Base-by-base conservation (phyloP, 805 yeast genomes). In the Metschnikowia santaceciliae region DNA sequence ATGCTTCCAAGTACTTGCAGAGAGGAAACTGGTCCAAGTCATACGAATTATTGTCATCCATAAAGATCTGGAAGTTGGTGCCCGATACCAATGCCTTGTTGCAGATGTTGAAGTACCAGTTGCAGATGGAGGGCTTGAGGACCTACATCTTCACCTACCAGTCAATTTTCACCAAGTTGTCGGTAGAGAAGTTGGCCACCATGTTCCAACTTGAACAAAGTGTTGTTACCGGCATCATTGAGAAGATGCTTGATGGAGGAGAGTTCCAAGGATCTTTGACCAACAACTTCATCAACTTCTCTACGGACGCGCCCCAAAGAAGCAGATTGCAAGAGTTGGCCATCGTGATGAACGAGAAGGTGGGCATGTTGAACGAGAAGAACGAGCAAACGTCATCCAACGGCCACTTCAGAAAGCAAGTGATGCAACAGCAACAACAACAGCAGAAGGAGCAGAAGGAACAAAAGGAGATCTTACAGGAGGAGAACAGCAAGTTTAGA, bases 111-210 rank as follows among this genome's bases (percentile, higher is more conserved):
- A 79, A 79, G 59, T 79, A 78, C 57, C 88, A 88, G 72, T 79
- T 95, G 61, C 96, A 94, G 76, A 75, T 83, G 49, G 96, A 90
- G 71, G 96, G 97, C 44, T 79, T 94, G 65, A 83, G 96, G 72
- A 89, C 97, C n/a, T 94, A 88, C 69, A 76, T 94, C 57, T 88
- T 90, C 77, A 84, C 88, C 56, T 90, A 86, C 75, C 88, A 88
- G 65, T 70, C 83, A 33, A 84, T 83, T 61, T 90, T 85, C 73
- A 75, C 84, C 54, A 86, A 87, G 56, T 78, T 92, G 50, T 84
- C 96, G 3, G 69, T 90, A 46, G 68, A 75, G 15, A 82, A 82
- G 59, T 75, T 94, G 61, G 74, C 90, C 20, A 65, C 74, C 46
- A 76, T 82, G 54, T 94, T 92, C 67, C 84, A 83, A 60, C 72